Base-by-base conservation (phyloP, 2,329 filamentous ascomycete genomes). In the Cladosporium sp. region DNA sequence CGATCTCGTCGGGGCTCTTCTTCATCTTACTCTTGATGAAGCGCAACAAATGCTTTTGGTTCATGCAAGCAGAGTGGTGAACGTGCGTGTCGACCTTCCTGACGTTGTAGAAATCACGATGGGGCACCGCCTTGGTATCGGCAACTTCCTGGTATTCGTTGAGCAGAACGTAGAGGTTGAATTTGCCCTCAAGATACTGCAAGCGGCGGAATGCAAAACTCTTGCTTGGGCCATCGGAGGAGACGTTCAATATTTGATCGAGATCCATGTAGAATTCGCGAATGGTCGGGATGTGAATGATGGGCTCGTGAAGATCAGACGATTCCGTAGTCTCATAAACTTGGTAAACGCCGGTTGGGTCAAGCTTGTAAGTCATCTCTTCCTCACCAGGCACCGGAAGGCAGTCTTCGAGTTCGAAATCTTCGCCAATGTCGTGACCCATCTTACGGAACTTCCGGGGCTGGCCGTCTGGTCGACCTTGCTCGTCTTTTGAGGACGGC, bases 21-120 rank as follows among this genome's bases (percentile, higher is more conserved):
- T 96, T 97, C 89, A 99, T 96, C 73, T 99, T 99, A 72, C 90
- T 96, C 73, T 99, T 99, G 76, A 99, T 99, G 71, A 99, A 99
- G 49, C 93, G 89, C 54, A 99, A 76, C 51, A 99, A 74, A 78
- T 99, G 93, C 72, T 99, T 99, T 70, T 99, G 93, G 66, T 99
- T 99, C 93, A 99, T 99, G 68, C 93, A 99, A 19, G 93, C 93
- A 13, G 93, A 99, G 70, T 99, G 93, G 67, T 99, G 93, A 61
- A 99, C 93, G 78, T 99, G 93, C 7, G 93, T 99, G 66, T 99
- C 93, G 44, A 99, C 93, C 70, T 99, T 99, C 66, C 93, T 82
- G 43, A 99, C 93, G 65, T 99, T 99, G 76, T 99, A 99, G 66
- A 99, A 99, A 70, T 99, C 93, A 74, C 93, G 84, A 70, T 99